Base-by-base conservation (phyloP, 2,329 filamentous ascomycete species). In the Colletotrichum endophyticum region DNA sequence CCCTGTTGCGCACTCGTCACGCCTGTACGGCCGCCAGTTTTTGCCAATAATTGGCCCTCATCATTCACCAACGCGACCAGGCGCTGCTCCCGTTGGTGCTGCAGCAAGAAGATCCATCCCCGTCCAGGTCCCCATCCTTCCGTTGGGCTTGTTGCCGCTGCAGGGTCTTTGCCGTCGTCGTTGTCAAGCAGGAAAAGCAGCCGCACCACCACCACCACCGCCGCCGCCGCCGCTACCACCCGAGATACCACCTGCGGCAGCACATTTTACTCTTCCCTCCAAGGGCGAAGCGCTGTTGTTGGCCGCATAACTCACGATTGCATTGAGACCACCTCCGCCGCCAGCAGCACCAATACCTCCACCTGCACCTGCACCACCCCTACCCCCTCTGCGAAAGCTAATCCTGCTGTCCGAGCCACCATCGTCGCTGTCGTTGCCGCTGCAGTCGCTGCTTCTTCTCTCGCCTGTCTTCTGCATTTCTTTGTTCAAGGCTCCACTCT, bases 401-500 rank as follows among this genome's bases (percentile, higher is more conserved):
- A 75, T 62, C 44, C 30, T 67, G 62, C 30, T 27, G 62, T 72
- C 73, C 73, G 73, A 75, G 73, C 72, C 72, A 75, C 68, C 16
- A 34, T 32, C 28, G 27, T 36, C 22, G 59, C 61, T 25, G 27
- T 34, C 36, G 25, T 66, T n/a, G 39, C 36, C 15, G 36, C 57
- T 71, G 57, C 59, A 22, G 28, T 62, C 57, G 49, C 67, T 61
- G 32, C 32, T 63, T n/a, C 19, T 63, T 49, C 34, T 27, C 15
- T 67, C 27, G 19, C 61, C 64, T 25, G 56, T 53, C 30, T 27
- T 75, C 27, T 66, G 71, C 74, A 70, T 70, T 70, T 66, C 74
- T 76, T 75, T 74, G 72, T 71, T 22, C 74, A 49, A 49, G 66
- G 73, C 72, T 64, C 74, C 74, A 75, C 74, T 44, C 66, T 39